Conservation (phyloP, 2,329 filamentous ascomycete genomes). For the Aureobasidium namibiae region DNA sequence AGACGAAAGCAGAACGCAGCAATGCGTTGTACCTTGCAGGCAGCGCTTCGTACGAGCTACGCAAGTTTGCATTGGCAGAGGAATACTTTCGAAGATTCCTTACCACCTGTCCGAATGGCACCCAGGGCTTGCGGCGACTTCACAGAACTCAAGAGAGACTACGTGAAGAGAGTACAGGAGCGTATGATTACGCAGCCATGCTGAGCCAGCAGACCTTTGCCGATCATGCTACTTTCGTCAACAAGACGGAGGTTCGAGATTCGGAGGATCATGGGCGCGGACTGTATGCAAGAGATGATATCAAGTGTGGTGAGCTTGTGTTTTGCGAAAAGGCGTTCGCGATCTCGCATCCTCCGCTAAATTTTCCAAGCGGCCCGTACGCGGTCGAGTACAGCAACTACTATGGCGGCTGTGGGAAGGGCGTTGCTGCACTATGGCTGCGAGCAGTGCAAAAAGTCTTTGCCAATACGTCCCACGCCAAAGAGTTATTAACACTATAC, state of each 20-base stretch:
- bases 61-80: not conserved
- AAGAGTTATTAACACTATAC: not conserved
- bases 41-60: not conserved
- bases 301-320: constrained; percentile 4
- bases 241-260: not conserved
- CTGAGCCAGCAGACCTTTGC: constrained; percentile 3
- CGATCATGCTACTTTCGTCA: constrained; percentile 18
- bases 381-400: not conserved
- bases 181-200: constrained; percentile 19
- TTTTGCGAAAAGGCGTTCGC: constrained; percentile 20
- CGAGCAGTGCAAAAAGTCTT: not conserved
- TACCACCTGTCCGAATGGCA: not conserved
- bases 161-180: constrained; percentile 11
- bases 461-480: not conserved
- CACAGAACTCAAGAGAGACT: not conserved
- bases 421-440: not conserved
- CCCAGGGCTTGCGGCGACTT: not conserved
- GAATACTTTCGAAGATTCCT: not conserved
- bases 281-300: not conserved
- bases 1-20: not conserved
- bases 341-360: constrained; percentile 8
- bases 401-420: not conserved
- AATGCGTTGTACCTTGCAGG: not conserved
- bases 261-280: constrained; percentile 3
- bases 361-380: not conserved